Base-by-base conservation (phyloP, 495 filamentous ascomycete species). In the Tuber microsphaerosporum region DNA sequence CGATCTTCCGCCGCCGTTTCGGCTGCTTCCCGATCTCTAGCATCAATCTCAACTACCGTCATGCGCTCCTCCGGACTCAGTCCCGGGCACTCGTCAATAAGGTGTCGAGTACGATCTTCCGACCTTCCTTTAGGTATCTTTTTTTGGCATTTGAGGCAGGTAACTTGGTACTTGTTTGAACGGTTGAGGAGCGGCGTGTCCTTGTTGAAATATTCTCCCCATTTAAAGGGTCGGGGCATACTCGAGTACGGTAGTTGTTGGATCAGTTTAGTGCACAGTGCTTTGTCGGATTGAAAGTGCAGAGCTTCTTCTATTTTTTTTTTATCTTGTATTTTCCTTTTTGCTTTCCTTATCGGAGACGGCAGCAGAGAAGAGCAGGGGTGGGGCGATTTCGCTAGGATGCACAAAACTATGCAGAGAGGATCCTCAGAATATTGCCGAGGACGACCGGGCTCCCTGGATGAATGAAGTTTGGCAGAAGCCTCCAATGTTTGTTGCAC, bases 141-240 rank as follows among this genome's bases (percentile, higher is more conserved):
- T 68, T 79, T 79, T 41, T 79, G 70, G 46, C 77, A 79, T 17
- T 77, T 73, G 46, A 79, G 8, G 45, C 76, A 79, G 42, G 77
- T 79, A 20, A 79, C 77, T 73, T 79, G 77, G 61, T 79, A 79
- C 75, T 79, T 79, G 70, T 79, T 79, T 44, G 77, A 79, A n/a
- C 77, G 76, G 39, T 79, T 79, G 41, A 73, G 76, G 26, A 79
- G 77, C 37, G 77, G 76, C 37, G 77, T 71, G 70, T 79, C 77
- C 75, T 79, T 79, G 46, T 79, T 75, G 76, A 79, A 79, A 69
- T 73, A 79, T 79, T 79, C 73, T 43, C 76, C 77, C 77, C 77
- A 79, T 71, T 79, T 79, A 19, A 79, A 79, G 5, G 77, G 77
- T 51, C 77, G 77, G 42, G 77, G 77, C 73, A 79, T 79, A 16